These are phyloP conservation scores for Podaxis pistillaris DNA, from an alignment of 768 basidiomycete species.

Conservation along the genomic window DNA sequence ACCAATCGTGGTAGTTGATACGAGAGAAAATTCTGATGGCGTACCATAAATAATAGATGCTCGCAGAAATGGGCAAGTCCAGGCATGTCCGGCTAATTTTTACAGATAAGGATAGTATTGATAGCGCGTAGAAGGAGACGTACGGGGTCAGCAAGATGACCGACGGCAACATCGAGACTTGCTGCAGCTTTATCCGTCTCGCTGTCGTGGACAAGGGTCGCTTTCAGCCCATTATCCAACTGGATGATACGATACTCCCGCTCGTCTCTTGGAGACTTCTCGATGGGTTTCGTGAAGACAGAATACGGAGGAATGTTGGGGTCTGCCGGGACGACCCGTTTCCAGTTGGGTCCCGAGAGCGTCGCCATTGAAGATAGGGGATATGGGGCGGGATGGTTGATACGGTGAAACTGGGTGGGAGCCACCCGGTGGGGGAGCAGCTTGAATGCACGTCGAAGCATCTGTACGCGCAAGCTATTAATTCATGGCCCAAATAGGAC, in stretches of 20 bases:
- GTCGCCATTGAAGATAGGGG: not conserved
- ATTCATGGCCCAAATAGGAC: not conserved
- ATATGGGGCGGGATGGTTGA: not conserved
- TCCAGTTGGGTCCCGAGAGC: conserved; percentile 30
- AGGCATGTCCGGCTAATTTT: conserved; percentile 66
- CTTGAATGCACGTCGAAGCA: not conserved
- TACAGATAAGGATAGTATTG: conserved; percentile 23
- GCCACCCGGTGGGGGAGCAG: not conserved
- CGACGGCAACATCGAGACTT: conserved; percentile 91
- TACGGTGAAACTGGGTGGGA: not conserved
- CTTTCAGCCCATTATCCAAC: conserved; percentile 89
- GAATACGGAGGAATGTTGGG: conserved; percentile 42
- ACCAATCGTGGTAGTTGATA: conserved; percentile 4
- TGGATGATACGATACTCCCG: conserved; percentile 78
- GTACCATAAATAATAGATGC: conserved; percentile 92
- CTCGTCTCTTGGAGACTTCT: conserved; percentile 76
- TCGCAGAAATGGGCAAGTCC: conserved; percentile 96
- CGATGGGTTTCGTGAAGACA: conserved; percentile 57
- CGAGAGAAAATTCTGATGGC: conserved; percentile 22
- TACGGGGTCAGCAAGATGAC: conserved; percentile 91
- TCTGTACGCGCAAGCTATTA: not conserved
- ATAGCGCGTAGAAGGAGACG: conserved; percentile 26
- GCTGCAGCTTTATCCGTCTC: conserved; percentile 94
- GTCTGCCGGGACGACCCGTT: conserved; percentile 26
- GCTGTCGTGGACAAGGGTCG: conserved; percentile 77